Percentiles rank a stretch among this genome's conserved stretches.
Evolutionary conservation across 1,284 basidiomycete species (phyloP).

Genomic region (Sporisorium iseilematis-ciliati): DNA sequence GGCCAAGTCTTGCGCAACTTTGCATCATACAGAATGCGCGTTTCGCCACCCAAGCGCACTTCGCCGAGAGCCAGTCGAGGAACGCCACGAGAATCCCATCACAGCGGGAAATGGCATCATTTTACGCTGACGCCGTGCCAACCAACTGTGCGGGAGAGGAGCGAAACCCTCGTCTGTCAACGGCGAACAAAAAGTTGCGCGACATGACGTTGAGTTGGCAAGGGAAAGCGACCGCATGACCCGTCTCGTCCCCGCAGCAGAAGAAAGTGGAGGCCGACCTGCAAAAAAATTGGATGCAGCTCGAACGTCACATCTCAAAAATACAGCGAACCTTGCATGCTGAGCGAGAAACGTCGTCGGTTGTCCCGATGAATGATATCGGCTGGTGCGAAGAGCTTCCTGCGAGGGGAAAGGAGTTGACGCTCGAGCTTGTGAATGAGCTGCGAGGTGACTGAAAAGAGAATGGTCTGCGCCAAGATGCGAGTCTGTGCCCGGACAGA

Average conservation of each 20-base stretch:
- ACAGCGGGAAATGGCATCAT: constrained; percentile 19
- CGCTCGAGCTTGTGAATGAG: background rate
- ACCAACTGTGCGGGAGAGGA: background rate
- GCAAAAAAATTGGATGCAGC: constrained; percentile 8
- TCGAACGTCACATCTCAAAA: constrained; percentile 11
- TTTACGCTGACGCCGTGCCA: background rate
- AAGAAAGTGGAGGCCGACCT: constrained; percentile 33
- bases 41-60: background rate
- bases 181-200: background rate
- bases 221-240: background rate
- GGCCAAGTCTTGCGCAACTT: constrained; percentile 7
- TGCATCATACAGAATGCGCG: constrained; percentile 5
- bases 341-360: background rate
- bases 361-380: constrained; percentile 2
- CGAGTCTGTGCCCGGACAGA: background rate
- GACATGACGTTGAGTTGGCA: background rate
- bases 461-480: background rate
- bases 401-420: background rate
- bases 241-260: background rate
- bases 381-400: background rate
- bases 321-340: no score
- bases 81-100: background rate
- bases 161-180: background rate
- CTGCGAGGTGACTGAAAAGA: background rate
- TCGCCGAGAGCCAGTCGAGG: no score